Evolutionary conservation across 2,329 filamentous ascomycete species (phyloP), one percentile per base, ranked within the genome.

Genomic region (Venturia asperata): DNA sequence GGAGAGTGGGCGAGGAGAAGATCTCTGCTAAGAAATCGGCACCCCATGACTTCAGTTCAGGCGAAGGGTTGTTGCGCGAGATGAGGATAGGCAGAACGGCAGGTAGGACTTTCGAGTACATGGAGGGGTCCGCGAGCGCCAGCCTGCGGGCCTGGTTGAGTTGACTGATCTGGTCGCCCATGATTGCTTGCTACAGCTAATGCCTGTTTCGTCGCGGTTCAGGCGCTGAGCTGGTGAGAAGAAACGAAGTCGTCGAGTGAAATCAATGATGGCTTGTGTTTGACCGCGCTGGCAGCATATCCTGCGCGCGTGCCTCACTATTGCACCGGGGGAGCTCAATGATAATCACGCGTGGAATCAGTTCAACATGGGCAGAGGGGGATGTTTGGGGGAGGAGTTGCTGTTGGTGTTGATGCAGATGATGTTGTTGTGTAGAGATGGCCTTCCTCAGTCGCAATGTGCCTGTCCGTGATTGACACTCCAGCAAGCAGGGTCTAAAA

Each of bases 21-120:
- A 92, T 92, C 80, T 99, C 94, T 65, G 93, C 92, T 55, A 99
- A 82, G 74, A 99, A 99, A 67, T 97, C 92, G 68, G 92, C 88
- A 34, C 93, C 94, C 94, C 94, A 99, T 88, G 92, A 83, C 77
- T 92, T 89, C 72, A 97, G 80, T 77, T 96, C 91, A 65, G 96
- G 78, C 67, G 69, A 83, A 68, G 90, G 84, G 69, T 83, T 82
- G 63, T 89, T 85, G 67, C n/a, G 24, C 11, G 58, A 30, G 27
- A 88, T 87, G 76, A 97, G 90, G 72, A 97, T 92, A 65, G 92
- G 92, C n/a, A 97, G 80, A 68, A 97, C 91, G 30, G 60, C 37
- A 73, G 91, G 90, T 68, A 99, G 88, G 74, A 99, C 93, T 76
- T 90, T 91, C 62, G 89, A 87, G 76, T 97, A 99, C 78, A 95